phyloP scores from a whole-genome alignment of 441 rosid species.

The Adansonia madagascariensis region DNA sequence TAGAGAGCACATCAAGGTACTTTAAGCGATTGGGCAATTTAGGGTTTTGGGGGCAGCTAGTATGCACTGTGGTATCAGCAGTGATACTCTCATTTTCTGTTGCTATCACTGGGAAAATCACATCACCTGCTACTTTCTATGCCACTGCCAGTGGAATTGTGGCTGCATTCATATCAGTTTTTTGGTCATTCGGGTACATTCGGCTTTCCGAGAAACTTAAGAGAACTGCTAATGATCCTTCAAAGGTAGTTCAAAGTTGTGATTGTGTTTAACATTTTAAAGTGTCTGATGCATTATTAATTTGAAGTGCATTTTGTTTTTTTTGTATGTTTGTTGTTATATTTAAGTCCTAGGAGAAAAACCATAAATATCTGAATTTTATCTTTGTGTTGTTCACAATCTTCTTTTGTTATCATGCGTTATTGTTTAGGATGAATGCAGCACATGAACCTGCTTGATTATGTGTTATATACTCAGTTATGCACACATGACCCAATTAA shows the following conservation, averaged over 20 bases:
- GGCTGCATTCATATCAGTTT: conserved; percentile 83
- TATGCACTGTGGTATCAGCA: conserved; percentile 81
- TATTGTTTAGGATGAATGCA: background rate
- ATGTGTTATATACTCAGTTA: background rate
- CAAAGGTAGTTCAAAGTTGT: conserved; percentile 61
- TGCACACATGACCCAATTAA: background rate
- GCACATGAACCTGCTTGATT: background rate
- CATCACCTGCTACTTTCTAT: conserved; percentile 84
- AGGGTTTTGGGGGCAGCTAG: conserved; percentile 97
- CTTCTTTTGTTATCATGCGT: no score
- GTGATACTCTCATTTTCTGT: conserved; percentile 86
- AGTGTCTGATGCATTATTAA: conserved; percentile 7
- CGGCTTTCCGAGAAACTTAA: conserved; percentile 83
- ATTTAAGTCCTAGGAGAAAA: background rate
- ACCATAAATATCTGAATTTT: background rate
- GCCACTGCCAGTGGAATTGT: conserved; percentile 87
- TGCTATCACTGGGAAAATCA: conserved; percentile 71
- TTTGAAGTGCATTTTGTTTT: background rate
- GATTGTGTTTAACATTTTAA: background rate
- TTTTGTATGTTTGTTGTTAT: background rate
- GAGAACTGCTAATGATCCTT: conserved; percentile 74
- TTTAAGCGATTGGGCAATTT: conserved; percentile 89
- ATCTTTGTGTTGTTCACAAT: background rate
- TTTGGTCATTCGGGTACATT: conserved; percentile 95
- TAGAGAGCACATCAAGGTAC: conserved; percentile 82